Evolutionary conservation across 192 early-diverging fungal species (phyloP), one percentile per base, ranked within the genome.

Genomic region (Linnemannia hyalina): DNA sequence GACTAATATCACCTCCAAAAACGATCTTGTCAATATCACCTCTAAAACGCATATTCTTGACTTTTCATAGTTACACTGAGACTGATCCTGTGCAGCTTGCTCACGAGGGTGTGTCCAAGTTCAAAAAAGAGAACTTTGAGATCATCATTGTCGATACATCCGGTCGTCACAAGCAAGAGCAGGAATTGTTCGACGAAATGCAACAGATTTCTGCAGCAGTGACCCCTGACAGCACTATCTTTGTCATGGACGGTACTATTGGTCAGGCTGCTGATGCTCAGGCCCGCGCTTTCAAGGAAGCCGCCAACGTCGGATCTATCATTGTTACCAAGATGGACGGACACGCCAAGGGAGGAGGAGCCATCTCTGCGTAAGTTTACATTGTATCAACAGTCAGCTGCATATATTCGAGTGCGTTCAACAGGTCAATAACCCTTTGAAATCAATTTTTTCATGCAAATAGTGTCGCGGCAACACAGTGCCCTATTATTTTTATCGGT

Each of bases 291-390:
- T 99, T 99, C 77, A 95, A 96, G 78, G 95, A 98, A 86, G 95
- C 96, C 18, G 96, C 97, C 23, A 91, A 97, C 65, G 95, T 99
- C 70, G 98, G 98, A 73, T 98, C 97, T 6, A 97, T 99, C 68
- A 95, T 99, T 81, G 97, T 99, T 44, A 99, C 98, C 68, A 99
- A 99, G 90, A 97, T 99, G 96, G 98, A 99, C 87, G 98, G 98
- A 26, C 98, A 99, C 77, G 98, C 98, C 29, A 99, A 98, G 89
- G 98, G 98, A 86, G 98, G 98, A 88, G 98, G 98, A 91, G 98
- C 98, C 36, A 99, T 99, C 60, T 98, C 97, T 47, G 98, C 98
- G 85, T 92, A 91, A 82, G 91, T 87, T 26, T 15, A 10, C 10
- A 10, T 3, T 6, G 74, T 32, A 42, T 20, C 9, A 11, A 40